phyloP scores from a whole-genome alignment of 192 early-diverging fungal genomes.

The Coemansia javaensis region DNA sequence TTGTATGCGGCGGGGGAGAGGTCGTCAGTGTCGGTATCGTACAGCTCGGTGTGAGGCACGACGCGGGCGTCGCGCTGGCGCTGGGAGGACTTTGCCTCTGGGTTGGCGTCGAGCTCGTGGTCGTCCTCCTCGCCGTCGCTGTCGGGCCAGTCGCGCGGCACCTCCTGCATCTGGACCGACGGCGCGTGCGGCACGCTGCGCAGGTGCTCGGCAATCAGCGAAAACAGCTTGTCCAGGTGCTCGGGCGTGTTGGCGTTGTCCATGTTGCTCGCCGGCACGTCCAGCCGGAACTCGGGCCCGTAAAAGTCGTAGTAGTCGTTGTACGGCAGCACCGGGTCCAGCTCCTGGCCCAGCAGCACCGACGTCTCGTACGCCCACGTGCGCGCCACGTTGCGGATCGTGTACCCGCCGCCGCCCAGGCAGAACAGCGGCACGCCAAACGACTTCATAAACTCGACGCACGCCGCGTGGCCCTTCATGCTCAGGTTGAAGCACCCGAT shows the following conservation, averaged over 20 bases:
- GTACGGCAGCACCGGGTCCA: constrained; percentile 69
- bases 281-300: constrained; percentile 85
- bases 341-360: constrained; percentile 68
- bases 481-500: constrained; percentile 94
- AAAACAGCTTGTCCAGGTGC: constrained; percentile 67
- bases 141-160: constrained; percentile 40
- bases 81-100: constrained; percentile 24
- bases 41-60: constrained; percentile 41
- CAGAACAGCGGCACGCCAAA: constrained; percentile 89
- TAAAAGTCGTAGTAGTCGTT: constrained; percentile 90
- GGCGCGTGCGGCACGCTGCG: constrained; percentile 61
- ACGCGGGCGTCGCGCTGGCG: constrained; percentile 36
- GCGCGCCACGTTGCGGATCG: constrained; percentile 90
- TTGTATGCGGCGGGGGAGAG: constrained; percentile 4
- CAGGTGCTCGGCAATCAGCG: constrained; percentile 57
- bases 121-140: constrained; percentile 43
- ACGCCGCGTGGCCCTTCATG: constrained; percentile 90
- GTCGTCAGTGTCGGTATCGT: constrained; percentile 43
- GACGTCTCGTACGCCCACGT: constrained; percentile 95
- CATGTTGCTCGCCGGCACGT: constrained; percentile 82
- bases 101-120: constrained; percentile 20
- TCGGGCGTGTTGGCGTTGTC: constrained; percentile 83
- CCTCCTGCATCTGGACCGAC: constrained; percentile 43
- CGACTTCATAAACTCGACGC: constrained; percentile 88
- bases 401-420: constrained; percentile 96